Percentiles rank a stretch among this genome's conserved stretches.
phyloP scores from a whole-genome alignment of 805 yeast genomes.

The Nematodospora valgi region DNA sequence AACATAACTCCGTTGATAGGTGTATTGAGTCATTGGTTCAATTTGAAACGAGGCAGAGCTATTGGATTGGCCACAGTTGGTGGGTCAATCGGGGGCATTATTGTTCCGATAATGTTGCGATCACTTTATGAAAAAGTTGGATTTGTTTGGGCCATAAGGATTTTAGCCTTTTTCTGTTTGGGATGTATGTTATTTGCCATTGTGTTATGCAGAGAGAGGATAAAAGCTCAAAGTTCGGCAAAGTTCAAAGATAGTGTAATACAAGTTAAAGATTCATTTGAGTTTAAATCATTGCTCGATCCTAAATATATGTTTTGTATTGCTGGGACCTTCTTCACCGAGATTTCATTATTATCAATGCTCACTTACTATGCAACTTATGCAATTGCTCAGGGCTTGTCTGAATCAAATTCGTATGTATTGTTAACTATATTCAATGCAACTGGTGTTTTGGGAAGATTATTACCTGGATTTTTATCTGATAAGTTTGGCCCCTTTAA shows the following conservation, averaged over 20 bases:
- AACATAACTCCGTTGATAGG: constrained; percentile 60
- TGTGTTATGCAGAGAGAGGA: constrained; percentile 25
- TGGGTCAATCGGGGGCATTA: constrained; percentile 64
- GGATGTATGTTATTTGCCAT: constrained; percentile 23
- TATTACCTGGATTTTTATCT: constrained; percentile 52
- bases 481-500: constrained; percentile 57
- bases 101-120: constrained; percentile 54
- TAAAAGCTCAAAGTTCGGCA: constrained; percentile 10
- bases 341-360: constrained; percentile 50
- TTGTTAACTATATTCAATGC: constrained; percentile 47
- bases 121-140: constrained; percentile 47
- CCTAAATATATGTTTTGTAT: constrained; percentile 31
- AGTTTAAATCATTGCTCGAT: constrained; percentile 38
- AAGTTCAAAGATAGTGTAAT: constrained; percentile 9
- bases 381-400: constrained; percentile 48
- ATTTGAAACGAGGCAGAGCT: constrained; percentile 48
- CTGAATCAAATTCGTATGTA: constrained; percentile 40
- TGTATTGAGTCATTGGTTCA: constrained; percentile 65
- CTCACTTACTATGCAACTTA: constrained; percentile 57
- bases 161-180: constrained; percentile 35
- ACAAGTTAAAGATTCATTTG: constrained; percentile 21
- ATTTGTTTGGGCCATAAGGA: constrained; percentile 57
- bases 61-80: constrained; percentile 64
- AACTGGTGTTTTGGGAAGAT: constrained; percentile 50
- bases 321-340: constrained; percentile 42